A percentile compares a stretch with the other conserved stretches of the same genome.
Evolutionary conservation across 2,329 filamentous ascomycete genomes (phyloP).

Genomic region (Thelonectria rubi): DNA sequence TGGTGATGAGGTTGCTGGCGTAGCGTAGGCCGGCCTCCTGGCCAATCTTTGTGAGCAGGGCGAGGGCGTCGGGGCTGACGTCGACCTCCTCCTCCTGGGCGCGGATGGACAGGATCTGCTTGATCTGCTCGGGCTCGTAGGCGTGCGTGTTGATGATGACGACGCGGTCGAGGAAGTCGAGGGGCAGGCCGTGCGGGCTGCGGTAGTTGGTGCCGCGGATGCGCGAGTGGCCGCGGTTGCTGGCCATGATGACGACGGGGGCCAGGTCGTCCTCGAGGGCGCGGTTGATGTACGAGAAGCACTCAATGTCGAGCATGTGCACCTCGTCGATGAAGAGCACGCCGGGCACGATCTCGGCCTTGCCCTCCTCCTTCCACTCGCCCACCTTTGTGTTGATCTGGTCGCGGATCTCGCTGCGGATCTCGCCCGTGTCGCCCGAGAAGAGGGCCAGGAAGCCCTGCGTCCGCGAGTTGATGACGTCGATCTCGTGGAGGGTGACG

Average conservation of each 20-base stretch:
- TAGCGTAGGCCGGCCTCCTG: constrained; percentile 92
- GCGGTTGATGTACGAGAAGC: constrained; percentile 98
- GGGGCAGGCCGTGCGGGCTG: constrained; percentile 90
- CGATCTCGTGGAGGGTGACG: constrained; percentile 96
- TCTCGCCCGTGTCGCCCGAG: constrained; percentile 97
- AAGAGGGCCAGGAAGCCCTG: constrained; percentile 98
- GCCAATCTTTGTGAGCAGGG: constrained; percentile 94
- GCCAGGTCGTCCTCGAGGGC: constrained; percentile 94
- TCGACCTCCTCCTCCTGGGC: constrained; percentile 97
- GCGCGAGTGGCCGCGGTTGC: constrained; percentile 89
- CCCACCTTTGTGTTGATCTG: constrained; percentile 99
- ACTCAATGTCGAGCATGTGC: constrained; percentile 99
- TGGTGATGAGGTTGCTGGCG: constrained; percentile 97
- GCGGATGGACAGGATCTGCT: constrained; percentile 90
- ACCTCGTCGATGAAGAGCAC: constrained; percentile 99
- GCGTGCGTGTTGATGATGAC: constrained; percentile 94
- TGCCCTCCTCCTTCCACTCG: constrained; percentile 99
- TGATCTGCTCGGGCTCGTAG: constrained; percentile 85
- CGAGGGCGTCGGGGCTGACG: constrained; percentile 86
- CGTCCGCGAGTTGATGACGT: constrained; percentile 99
- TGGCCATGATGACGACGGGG: constrained; percentile 99
- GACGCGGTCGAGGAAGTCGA: constrained; percentile 95
- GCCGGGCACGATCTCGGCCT: constrained; percentile 96
- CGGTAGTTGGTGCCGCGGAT: constrained; percentile 95
- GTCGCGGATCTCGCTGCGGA: constrained; percentile 94